phyloP scores from a whole-genome alignment of 2,329 filamentous ascomycete species.

The Ustulina deusta region DNA sequence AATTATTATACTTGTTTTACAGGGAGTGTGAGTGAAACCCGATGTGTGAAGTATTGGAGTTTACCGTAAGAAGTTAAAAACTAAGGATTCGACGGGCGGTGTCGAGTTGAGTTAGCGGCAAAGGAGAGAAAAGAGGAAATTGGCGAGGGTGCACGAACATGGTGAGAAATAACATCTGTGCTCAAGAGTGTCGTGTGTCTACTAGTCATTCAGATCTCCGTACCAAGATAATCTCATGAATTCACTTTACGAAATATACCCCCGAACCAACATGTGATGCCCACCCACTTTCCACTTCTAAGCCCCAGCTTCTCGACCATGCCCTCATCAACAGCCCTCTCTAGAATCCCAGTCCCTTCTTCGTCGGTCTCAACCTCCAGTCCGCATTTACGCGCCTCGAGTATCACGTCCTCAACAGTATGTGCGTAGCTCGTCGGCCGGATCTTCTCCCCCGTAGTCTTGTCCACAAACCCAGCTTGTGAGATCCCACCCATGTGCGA shows the following conservation, averaged over 20 bases:
- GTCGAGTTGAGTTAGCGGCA: too few relatives aligned
- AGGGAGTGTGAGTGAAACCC: too few relatives aligned
- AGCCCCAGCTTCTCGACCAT: conserved; percentile 70
- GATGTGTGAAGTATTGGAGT: too few relatives aligned
- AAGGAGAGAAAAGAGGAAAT: neutral
- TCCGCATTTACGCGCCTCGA: conserved; percentile 59
- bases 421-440: conserved; percentile 70
- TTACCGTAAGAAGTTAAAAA: too few relatives aligned
- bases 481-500: conserved; percentile 69
- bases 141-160: neutral
- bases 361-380: conserved; percentile 55
- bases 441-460: conserved; percentile 65
- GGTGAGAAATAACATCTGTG: neutral
- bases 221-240: neutral
- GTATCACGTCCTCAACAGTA: conserved; percentile 63
- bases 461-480: conserved; percentile 72
- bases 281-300: conserved; percentile 74
- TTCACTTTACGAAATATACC: conserved; percentile 56
- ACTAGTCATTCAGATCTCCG: neutral
- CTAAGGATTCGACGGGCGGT: too few relatives aligned
- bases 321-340: conserved; percentile 62
- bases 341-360: conserved; percentile 49
- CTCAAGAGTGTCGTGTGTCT: neutral
- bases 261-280: conserved; percentile 65
- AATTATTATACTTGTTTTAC: too few relatives aligned